These are phyloP conservation scores for Anisodus acutangulus DNA, from an alignment of 257 asterid genomes.

Conservation along the genomic window DNA sequence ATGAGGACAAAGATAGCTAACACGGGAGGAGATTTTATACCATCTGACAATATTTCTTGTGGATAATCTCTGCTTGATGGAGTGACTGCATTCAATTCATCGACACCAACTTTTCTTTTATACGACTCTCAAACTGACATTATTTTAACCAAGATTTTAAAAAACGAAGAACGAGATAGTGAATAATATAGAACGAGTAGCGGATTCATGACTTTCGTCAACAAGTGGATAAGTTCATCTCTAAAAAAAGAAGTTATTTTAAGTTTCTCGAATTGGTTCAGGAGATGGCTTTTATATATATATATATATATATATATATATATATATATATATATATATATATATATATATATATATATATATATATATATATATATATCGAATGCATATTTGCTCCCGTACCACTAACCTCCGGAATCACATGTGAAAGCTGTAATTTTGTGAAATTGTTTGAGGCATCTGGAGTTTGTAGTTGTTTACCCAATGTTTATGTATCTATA, in stretches of 20 bases:
- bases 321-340: too few species aligned
- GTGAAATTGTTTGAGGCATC: too few species aligned
- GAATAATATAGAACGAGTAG: background rate
- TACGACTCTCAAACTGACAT: background rate
- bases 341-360: too few species aligned
- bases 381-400: too few species aligned
- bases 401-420: too few species aligned
- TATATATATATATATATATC: too few species aligned
- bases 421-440: too few species aligned
- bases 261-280: background rate
- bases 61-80: background rate
- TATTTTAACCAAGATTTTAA: background rate
- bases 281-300: background rate
- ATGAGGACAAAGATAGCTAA: slow-evolving; percentile 19
- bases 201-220: background rate
- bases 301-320: too few species aligned
- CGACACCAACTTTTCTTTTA: background rate
- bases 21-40: background rate
- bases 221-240: background rate
- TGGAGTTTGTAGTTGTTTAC: too few species aligned
- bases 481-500: too few species aligned
- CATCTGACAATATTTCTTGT: background rate
- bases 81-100: background rate
- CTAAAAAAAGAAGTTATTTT: background rate
- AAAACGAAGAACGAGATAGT: too few species aligned